phyloP scores from a whole-genome alignment of 2,329 filamentous ascomycete genomes.

The Biscogniauxia sp. region DNA sequence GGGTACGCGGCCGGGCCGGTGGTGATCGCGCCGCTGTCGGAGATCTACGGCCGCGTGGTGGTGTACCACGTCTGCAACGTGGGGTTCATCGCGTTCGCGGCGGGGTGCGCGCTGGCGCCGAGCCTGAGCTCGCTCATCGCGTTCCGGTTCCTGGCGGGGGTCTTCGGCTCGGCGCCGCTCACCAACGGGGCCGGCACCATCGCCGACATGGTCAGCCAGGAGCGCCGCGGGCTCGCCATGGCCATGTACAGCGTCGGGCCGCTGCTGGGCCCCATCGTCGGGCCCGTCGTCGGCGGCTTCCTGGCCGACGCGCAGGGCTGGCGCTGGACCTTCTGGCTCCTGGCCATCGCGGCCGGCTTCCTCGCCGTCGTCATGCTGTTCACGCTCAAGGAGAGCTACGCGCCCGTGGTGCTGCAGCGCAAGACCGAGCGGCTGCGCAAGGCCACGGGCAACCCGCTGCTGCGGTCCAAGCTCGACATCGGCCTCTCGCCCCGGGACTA shows the following conservation, averaged over 20 bases:
- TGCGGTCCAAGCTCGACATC: slow-evolving; percentile 49
- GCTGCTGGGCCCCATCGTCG: slow-evolving; percentile 35
- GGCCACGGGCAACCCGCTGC: slow-evolving; percentile 43
- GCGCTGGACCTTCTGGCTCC: slow-evolving; percentile 39
- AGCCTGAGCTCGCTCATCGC: slow-evolving; percentile 51
- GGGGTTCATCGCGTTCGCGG: slow-evolving; percentile 39
- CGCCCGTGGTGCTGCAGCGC: slow-evolving; percentile 34
- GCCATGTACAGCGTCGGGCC: slow-evolving; percentile 35
- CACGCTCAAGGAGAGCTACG: slow-evolving; percentile 39
- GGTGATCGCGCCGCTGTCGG: slow-evolving; percentile 58
- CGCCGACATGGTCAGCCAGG: slow-evolving; percentile 59
- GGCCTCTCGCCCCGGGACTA: slow-evolving; percentile 30
- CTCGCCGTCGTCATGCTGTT: slow-evolving; percentile 30
- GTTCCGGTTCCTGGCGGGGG: slow-evolving; percentile 61
- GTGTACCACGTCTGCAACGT: slow-evolving; percentile 49
- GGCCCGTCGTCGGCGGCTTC: slow-evolving; percentile 36
- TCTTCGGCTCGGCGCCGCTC: slow-evolving; percentile 60
- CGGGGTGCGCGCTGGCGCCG: slow-evolving; percentile 52
- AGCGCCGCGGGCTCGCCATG: slow-evolving; percentile 46
- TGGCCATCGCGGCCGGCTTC: slow-evolving; percentile 31
- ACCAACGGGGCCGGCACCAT: slow-evolving; percentile 67
- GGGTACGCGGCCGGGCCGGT: slow-evolving; percentile 60
- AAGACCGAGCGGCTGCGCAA: slow-evolving; percentile 38
- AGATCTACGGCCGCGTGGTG: slow-evolving; percentile 55
- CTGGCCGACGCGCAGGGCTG: slow-evolving; percentile 32